These are phyloP conservation scores for Microdochium trichocladiopsis DNA, from an alignment of 2,329 filamentous ascomycete genomes.

Conservation along the genomic window DNA sequence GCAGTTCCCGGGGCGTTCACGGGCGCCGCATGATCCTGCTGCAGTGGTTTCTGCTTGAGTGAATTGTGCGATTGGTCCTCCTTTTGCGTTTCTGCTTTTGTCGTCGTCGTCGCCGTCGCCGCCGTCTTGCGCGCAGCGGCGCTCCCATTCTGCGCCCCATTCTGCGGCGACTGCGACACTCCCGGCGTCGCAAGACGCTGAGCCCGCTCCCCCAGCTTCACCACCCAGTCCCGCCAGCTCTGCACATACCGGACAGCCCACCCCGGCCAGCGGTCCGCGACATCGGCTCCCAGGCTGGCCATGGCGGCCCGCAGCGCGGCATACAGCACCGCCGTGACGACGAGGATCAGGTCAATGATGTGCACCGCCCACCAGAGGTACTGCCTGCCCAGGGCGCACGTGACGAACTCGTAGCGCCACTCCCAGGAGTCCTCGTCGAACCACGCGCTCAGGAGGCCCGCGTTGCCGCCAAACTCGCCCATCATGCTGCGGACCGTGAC, in stretches of 20 bases:
- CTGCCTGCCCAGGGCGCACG: slow-evolving; percentile 75
- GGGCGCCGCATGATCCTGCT: too few species aligned
- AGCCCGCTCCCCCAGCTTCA: too few species aligned
- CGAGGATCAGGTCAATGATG: slow-evolving; percentile 53
- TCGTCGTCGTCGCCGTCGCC: too few species aligned
- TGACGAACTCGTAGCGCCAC: slow-evolving; percentile 77
- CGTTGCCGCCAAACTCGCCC: slow-evolving; percentile 91
- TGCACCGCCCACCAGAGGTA: slow-evolving; percentile 94
- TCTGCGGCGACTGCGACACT: too few species aligned
- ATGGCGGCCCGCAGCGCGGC: not conserved
- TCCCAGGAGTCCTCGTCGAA: slow-evolving; percentile 66
- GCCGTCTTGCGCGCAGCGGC: too few species aligned
- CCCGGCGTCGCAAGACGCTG: too few species aligned
- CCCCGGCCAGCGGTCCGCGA: not conserved
- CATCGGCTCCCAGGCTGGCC: not conserved
- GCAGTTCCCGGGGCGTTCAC: too few species aligned
- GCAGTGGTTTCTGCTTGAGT: too few species aligned
- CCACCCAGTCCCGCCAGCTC: not conserved
- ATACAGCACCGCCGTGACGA: slow-evolving; percentile 22
- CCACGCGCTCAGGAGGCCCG: slow-evolving; percentile 82
- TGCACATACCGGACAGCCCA: not conserved
- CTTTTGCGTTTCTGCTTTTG: too few species aligned
- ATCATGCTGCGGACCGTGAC: slow-evolving; percentile 97
- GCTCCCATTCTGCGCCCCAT: too few species aligned
- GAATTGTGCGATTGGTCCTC: too few species aligned